Conservation (phyloP, 2,329 filamentous ascomycete species). For the Rutstroemia sydowiana region DNA sequence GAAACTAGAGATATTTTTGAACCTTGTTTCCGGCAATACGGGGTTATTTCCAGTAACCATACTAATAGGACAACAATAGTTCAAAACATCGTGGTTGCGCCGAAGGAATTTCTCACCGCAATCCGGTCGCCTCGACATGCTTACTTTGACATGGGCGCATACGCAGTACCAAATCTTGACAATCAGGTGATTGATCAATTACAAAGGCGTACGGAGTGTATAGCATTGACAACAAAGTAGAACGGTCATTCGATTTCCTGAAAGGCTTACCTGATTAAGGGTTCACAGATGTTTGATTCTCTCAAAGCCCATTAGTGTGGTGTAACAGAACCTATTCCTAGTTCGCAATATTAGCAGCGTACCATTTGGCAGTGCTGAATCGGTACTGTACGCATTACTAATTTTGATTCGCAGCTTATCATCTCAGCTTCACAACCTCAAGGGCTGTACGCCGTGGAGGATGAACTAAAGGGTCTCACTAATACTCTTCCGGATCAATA, state of each 20-base stretch:
- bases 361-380: background rate
- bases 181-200: background rate
- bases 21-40: slow-evolving; percentile 4
- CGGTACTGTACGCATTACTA: background rate
- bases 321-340: slow-evolving; percentile 6
- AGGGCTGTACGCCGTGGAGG: slow-evolving; percentile 1
- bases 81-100: background rate
- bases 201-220: background rate
- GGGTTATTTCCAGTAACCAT: background rate
- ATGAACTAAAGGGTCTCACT: slow-evolving; percentile 7
- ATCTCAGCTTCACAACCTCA: background rate
- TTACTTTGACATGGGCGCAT: background rate
- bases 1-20: background rate
- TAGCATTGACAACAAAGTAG: background rate
- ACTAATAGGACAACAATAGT: background rate
- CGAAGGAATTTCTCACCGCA: slow-evolving; percentile 1
- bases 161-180: background rate
- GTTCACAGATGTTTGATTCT: too few relatives aligned
- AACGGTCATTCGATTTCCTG: background rate
- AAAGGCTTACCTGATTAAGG: too few relatives aligned
- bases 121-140: slow-evolving; percentile 4
- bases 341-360: slow-evolving; percentile 1
- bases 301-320: background rate
- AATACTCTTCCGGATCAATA: background rate
- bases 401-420: background rate